Conservation (phyloP, 208 protist genomes). For the Trypanosoma boissoni region DNA sequence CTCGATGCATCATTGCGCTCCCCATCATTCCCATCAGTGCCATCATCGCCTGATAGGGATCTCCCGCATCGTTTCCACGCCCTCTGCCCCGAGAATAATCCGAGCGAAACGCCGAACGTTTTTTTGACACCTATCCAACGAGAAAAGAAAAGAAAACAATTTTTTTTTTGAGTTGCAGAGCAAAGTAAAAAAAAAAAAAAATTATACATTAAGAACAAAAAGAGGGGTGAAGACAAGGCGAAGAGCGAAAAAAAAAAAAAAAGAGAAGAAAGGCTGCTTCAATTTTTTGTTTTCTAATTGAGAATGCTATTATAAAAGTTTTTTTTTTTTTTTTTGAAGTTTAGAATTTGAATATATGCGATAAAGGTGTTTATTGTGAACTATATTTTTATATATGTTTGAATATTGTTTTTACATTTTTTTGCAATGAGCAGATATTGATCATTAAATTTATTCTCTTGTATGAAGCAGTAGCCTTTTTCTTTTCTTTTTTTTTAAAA, state of each 20-base stretch:
- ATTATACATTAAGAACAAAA: not conserved
- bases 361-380: too few species aligned
- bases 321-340: slow-evolving; percentile 18
- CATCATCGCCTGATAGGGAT: slow-evolving; percentile 63
- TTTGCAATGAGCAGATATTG: too few species aligned
- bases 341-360: slow-evolving; percentile 12
- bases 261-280: slow-evolving; percentile 7
- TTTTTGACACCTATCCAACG: slow-evolving; percentile 58
- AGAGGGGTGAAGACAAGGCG: slow-evolving; percentile 1
- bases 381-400: too few species aligned
- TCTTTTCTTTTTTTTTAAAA: too few species aligned
- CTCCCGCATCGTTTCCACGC: slow-evolving; percentile 14
- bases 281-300: not conserved
- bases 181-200: slow-evolving; percentile 10
- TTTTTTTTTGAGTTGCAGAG: slow-evolving; percentile 2
- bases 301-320: slow-evolving; percentile 7
- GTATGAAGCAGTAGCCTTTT: too few species aligned
- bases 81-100: slow-evolving; percentile 44
- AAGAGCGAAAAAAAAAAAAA: slow-evolving; percentile 5
- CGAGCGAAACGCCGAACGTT: slow-evolving; percentile 63
- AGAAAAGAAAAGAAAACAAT: slow-evolving; percentile 15
- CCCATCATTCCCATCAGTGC: slow-evolving; percentile 70
- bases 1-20: slow-evolving; percentile 28
- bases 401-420: too few species aligned
- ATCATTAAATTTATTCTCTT: too few species aligned